Evolutionary conservation across 179 eudicot species (phyloP).

Genomic region (Drosera spatulata): DNA sequence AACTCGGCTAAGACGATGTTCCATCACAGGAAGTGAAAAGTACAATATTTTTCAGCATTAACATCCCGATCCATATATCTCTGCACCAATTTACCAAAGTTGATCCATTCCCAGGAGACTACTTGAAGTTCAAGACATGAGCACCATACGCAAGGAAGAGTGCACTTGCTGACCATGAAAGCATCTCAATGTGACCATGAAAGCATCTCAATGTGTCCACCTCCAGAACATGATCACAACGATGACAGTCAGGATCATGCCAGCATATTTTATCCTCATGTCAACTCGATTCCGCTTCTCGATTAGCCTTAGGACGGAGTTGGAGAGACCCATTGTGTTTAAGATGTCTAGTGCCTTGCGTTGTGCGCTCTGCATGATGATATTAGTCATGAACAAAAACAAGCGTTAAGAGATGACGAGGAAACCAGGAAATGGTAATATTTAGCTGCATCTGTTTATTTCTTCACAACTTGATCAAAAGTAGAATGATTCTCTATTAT

Average conservation of each 20-base stretch:
- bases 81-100: too few relatives aligned
- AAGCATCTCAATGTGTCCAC: constrained; percentile 25
- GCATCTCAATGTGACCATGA: constrained; percentile 22
- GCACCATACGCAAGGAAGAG: too few relatives aligned
- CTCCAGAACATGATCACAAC: constrained; percentile 59
- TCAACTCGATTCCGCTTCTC: constrained; percentile 79
- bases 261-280: constrained; percentile 71
- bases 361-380: constrained; percentile 66
- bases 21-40: too few relatives aligned
- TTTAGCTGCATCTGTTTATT: too few relatives aligned
- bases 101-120: too few relatives aligned
- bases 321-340: constrained; percentile 74
- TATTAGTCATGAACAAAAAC: neutral
- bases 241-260: constrained; percentile 64
- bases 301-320: constrained; percentile 63
- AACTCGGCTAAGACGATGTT: too few relatives aligned
- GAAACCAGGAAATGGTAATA: neutral
- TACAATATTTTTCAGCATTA: too few relatives aligned
- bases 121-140: too few relatives aligned
- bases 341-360: constrained; percentile 77
- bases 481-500: too few relatives aligned
- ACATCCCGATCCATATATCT: too few relatives aligned
- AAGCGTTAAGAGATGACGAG: neutral
- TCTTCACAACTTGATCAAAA: too few relatives aligned
- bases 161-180: too few relatives aligned